Base-by-base conservation (phyloP, 2,329 filamentous ascomycete species). In the Penicillium sp. region DNA sequence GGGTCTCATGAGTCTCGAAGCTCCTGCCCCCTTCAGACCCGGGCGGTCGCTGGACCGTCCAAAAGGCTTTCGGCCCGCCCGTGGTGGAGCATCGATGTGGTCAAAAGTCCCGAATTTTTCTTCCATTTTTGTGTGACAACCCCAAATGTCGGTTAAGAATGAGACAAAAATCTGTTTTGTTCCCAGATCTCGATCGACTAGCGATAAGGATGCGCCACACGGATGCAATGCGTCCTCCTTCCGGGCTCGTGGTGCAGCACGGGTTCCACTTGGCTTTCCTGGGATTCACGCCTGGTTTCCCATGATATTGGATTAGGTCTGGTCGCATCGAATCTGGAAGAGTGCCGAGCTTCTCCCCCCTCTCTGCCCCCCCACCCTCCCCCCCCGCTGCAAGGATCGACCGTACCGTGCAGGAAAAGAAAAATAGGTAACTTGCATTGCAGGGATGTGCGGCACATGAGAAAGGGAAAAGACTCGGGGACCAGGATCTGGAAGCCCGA, bases 311-410 rank as follows among this genome's bases (percentile, higher is more conserved):
- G 40, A 16, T 37, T 37, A 37, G 14, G 28, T 38, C 30, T 25
- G 30, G 16, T 33, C 19, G 30, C 38, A 37, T 49, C 13, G 11
- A n/a, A 30, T 30, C 33, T 33, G 37, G 38, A 38, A 54, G 26
- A 16, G 16, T 40, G 22, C 26, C 52, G 28, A 8, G 19, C 13
- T 38, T 26, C 19, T 22, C 19, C 19, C 19, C 35, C 54, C 57
- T 55, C 64, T 57, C 65, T 61, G 53, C 63, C 35, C 54, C 54
- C 57, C 64, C 19, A 22, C 19, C 19, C 19, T 22, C 19, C 19
- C 19, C 35, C 54, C 57, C 57, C 64, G 59, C 65, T 61, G 53
- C 63, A 58, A 54, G 42, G 65, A 65, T 67, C 64, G 54, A 60
- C 58, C 37, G 43, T 25, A 57, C 60, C 30, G 51, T n/a, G 45